Base-by-base conservation (phyloP, 108 stramenopile genomes). In the Craspedostauros australis region DNA sequence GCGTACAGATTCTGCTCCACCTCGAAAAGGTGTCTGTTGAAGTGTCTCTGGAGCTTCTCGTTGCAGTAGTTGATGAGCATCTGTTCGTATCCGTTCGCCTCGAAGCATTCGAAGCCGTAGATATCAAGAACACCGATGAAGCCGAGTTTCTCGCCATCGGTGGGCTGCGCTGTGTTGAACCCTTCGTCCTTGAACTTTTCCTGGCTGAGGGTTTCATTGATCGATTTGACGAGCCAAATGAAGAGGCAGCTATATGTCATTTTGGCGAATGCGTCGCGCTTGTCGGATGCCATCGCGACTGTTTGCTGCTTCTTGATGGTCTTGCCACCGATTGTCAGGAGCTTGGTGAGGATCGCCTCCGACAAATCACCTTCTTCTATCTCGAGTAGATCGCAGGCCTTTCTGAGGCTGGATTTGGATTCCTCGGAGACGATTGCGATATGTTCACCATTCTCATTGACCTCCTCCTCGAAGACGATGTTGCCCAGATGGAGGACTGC, bases 71-170 rank as follows among this genome's bases (percentile, higher is more conserved):
- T 97, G 68, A 97, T 96, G 39, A 94, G 68, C 23, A 96, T 79
- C 64, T 97, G 96, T 64, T 97, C 96, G 72, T 91, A 95, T 21
- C 88, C 87, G 75, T 97, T 97, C 33, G 53, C 60, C 36, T 94
- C 92, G 67, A 97, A 97, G 44, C 75, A 82, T 79, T 97, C 96
- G 61, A 97, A 97, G 5, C 96, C 96, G 75, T 93, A 97, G 45
- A 97, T 97, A 79, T 97, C 96, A 44, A 97, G 73, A 22, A 96
- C 88, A 14, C 96, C 96, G 62, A 96, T 98, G 58, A 82, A 91
- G 11, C 67, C 77, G 15, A 28, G 46, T 25, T 66, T 68, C 24
- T 65, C 73, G 32, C n/a, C 39, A 36, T 26, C 45, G 26, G 46
- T 57, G 64, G 50, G 43, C 7, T 50, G 49, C 21, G 15, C 19